These are phyloP conservation scores for Camelina hispida DNA, from an alignment of 345 rosid genomes.

Conservation along the genomic window DNA sequence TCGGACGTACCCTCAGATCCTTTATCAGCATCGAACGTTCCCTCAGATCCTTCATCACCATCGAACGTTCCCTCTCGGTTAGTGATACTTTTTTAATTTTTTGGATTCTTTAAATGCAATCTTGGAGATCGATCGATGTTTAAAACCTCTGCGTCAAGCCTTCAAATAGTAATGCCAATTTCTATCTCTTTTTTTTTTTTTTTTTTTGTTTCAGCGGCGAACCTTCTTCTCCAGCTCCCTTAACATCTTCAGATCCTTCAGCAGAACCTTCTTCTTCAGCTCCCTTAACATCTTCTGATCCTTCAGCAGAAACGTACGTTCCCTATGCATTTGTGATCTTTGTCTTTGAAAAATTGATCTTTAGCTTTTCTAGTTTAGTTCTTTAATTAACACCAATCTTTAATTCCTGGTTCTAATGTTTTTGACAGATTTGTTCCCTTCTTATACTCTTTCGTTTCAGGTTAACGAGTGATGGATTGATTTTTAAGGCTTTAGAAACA, in stretches of 20 bases:
- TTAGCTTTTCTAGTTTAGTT: background rate
- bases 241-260: background rate
- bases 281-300: background rate
- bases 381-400: background rate
- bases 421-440: background rate
- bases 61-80: background rate
- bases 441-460: slow-evolving; percentile 28
- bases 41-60: background rate
- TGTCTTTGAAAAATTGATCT: background rate
- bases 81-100: background rate
- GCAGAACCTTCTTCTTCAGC: background rate
- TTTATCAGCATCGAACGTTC: background rate
- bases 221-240: background rate
- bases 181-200: background rate
- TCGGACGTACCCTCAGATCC: no score
- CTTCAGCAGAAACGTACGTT: background rate
- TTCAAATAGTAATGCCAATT: background rate
- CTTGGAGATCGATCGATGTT: background rate
- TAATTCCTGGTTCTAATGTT: background rate
- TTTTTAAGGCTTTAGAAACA: slow-evolving; percentile 59
- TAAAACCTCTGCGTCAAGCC: no score
- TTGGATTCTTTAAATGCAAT: background rate
- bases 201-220: background rate
- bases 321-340: background rate
- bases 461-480: slow-evolving; percentile 46